Percentiles rank a stretch among this genome's conserved stretches.
These are phyloP conservation scores for Blepharisma japonicum DNA, from an alignment of 73 alveolate species.

Conservation along the genomic window DNA sequence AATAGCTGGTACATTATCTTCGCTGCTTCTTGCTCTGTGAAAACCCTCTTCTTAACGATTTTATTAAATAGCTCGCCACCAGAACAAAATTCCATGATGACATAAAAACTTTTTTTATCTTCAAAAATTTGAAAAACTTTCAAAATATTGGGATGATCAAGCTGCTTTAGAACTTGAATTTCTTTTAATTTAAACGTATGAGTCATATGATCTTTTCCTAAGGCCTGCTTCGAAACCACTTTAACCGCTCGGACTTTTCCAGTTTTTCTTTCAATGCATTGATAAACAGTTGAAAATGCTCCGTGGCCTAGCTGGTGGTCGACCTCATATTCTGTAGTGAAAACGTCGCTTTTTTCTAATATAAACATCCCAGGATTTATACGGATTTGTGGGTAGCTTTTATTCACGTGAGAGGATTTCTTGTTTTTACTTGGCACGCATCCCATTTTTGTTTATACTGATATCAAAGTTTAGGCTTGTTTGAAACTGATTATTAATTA, in stretches of 20 bases:
- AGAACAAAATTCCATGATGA: slow-evolving; percentile 63
- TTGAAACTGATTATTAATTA: no score
- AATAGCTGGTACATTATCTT: slow-evolving; percentile 60
- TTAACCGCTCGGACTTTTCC: slow-evolving; percentile 13
- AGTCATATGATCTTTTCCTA: slow-evolving; percentile 17
- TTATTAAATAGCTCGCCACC: slow-evolving; percentile 57
- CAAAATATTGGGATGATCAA: slow-evolving; percentile 62
- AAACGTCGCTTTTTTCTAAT: slow-evolving; percentile 4
- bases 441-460: no score
- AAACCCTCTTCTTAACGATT: slow-evolving; percentile 6
- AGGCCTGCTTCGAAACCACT: not conserved
- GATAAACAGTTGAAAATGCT: slow-evolving; percentile 14
- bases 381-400: no score
- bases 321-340: not conserved
- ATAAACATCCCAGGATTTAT: slow-evolving; percentile 17
- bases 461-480: no score
- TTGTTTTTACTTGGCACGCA: no score
- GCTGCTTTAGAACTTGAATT: slow-evolving; percentile 54
- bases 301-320: slow-evolving; percentile 5
- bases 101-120: slow-evolving; percentile 57
- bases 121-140: slow-evolving; percentile 64
- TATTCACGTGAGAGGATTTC: no score
- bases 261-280: slow-evolving; percentile 2
- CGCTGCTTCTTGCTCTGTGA: slow-evolving; percentile 25
- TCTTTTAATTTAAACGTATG: slow-evolving; percentile 35